These are phyloP conservation scores for Pyrus hybrid DNA, from an alignment of 331 rosid genomes.

Conservation along the genomic window DNA sequence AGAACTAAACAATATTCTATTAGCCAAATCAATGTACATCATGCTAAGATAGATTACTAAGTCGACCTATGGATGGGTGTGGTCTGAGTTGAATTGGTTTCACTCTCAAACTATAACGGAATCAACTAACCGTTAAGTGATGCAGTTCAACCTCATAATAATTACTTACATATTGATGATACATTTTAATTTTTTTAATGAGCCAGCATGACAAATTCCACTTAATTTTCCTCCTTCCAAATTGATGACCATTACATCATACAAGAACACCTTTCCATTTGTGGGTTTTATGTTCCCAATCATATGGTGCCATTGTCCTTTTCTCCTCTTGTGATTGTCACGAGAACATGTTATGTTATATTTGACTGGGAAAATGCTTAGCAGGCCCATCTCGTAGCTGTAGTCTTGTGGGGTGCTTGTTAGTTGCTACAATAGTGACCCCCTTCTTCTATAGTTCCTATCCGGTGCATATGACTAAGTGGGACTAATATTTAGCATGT, in stretches of 20 bases:
- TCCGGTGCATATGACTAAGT: neutral
- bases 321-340: neutral
- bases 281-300: neutral
- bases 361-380: neutral
- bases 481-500: neutral
- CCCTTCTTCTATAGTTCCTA: neutral
- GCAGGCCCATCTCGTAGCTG: neutral
- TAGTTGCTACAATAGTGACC: neutral
- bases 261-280: neutral
- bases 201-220: too few relatives aligned
- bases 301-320: neutral
- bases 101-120: neutral
- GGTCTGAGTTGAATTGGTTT: neutral
- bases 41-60: neutral
- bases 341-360: neutral
- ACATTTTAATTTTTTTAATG: too few relatives aligned
- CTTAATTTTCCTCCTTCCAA: too few relatives aligned
- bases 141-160: neutral
- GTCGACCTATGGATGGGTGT: neutral
- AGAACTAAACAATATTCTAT: neutral
- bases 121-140: neutral
- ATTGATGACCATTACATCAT: neutral
- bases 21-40: neutral
- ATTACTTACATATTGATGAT: too few relatives aligned
- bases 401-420: neutral